Percentiles rank a stretch among this genome's conserved stretches.
phyloP scores from a whole-genome alignment of 1,284 basidiomycete species.

The Leccinum griseonigrum region DNA sequence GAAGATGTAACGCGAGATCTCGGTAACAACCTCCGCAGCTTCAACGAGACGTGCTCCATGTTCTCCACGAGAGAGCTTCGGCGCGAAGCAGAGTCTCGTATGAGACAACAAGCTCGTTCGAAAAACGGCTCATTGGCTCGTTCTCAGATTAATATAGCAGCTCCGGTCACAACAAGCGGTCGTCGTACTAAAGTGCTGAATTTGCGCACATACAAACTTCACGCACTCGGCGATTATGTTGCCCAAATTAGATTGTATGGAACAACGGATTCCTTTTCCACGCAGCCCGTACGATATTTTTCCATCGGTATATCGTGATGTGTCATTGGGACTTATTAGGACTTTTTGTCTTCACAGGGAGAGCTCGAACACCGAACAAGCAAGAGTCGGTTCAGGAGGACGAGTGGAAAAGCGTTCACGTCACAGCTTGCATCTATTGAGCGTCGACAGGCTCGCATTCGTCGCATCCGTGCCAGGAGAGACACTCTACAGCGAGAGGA shows the following conservation, averaged over 20 bases:
- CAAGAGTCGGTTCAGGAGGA: not conserved
- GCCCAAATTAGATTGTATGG: not conserved
- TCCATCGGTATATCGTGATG: not conserved
- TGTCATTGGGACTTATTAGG: not conserved
- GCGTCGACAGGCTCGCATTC: not conserved
- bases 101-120: not conserved
- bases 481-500: not conserved
- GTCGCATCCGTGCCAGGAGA: not conserved
- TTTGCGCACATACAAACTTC: not conserved
- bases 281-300: not conserved
- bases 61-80: not conserved
- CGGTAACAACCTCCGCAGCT: not conserved
- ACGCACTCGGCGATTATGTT: not conserved
- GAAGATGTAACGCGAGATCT: not conserved
- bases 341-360: not conserved
- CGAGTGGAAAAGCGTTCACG: not conserved
- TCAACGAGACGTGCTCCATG: not conserved
- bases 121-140: not conserved
- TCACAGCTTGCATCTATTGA: not conserved
- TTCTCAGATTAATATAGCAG: not conserved
- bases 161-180: not conserved
- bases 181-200: not conserved
- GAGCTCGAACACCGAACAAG: not conserved
- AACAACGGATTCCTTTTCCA: not conserved
- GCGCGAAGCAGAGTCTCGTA: not conserved